Base-by-base conservation (phyloP, 306 rosid species). In the Cucumis melo region DNA sequence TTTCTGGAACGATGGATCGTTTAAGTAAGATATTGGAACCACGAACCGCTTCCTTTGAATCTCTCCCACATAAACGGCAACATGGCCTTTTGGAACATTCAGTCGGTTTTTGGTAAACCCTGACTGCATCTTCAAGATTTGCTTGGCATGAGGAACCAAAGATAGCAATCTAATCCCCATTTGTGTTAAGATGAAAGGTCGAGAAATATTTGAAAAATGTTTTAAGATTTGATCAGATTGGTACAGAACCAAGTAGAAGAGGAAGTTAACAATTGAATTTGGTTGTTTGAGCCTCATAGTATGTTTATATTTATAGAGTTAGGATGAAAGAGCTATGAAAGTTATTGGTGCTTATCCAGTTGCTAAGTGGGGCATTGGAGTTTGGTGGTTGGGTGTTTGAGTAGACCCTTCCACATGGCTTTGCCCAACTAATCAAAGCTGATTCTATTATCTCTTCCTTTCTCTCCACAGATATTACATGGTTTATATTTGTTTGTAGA, bases 21-120 rank as follows among this genome's bases (percentile, higher is more conserved):
- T 73, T 74, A 87, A 56, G 64, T 78, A 61, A 66, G 87, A 84
- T 6, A 84, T 50, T 0, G 76, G 76, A 73, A 73, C 76, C 24
- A 73, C 44, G 2, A 73, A 73, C 46, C 76, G 34, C n/a, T 68
- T 73, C 44, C 42, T 73, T 73, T 73, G 60, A 1, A 53, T 27
- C 44, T 73, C 76, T 51, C 76, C 76, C 44, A 50, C 61, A 0
- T 73, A 73, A 73, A 73, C 61, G 16, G 61, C 76, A 15, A 73
- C 61, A 51, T 73, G 76, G 1, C 76, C 76, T 73, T 73, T 73
- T 11, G 74, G 74, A 42, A 68, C 74, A 68, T 68, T 10, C 36
- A 68, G 13, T 36, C 42, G 74, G 56, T 13, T 68, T 68, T 68
- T 68, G n/a, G 56, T 68, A 7, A 68, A 68, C 44, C 55, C 16